A percentile compares a stretch with the other conserved stretches of the same genome.
Conservation (phyloP, 768 basidiomycete species). For the Hericium coralloides region DNA sequence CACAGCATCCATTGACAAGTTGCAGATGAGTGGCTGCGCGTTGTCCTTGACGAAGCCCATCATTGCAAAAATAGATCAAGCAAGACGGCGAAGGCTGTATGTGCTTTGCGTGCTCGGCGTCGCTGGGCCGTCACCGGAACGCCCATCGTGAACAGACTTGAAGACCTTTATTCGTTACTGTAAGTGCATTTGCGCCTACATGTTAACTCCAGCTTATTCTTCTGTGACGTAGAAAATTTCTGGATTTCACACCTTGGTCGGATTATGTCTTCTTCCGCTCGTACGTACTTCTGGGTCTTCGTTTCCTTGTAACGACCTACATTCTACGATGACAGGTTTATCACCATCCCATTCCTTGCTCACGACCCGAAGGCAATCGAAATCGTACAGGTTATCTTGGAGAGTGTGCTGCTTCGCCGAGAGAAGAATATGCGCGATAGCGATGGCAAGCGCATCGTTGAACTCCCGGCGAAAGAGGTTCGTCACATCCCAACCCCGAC, state of each 20-base stretch:
- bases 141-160: slow-evolving; percentile 89
- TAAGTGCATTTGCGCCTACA: slow-evolving; percentile 18
- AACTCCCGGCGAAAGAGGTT: slow-evolving; percentile 82
- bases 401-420: slow-evolving; percentile 76
- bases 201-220: no score
- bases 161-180: slow-evolving; percentile 85
- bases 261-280: slow-evolving; percentile 84
- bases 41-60: slow-evolving; percentile 92
- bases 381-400: slow-evolving; percentile 90
- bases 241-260: slow-evolving; percentile 75
- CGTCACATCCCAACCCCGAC: background rate
- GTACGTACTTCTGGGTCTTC: slow-evolving; percentile 30
- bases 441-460: slow-evolving; percentile 82
- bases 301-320: background rate
- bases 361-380: slow-evolving; percentile 90
- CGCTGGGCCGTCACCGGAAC: slow-evolving; percentile 95
- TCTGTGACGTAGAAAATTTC: slow-evolving; percentile 48
- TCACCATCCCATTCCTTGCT: slow-evolving; percentile 85
- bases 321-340: slow-evolving; percentile 39
- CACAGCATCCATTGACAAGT: background rate
- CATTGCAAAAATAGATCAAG: slow-evolving; percentile 86
- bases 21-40: slow-evolving; percentile 70
- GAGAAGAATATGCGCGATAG: slow-evolving; percentile 90
- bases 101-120: slow-evolving; percentile 67
- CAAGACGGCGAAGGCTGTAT: slow-evolving; percentile 84